phyloP scores from a whole-genome alignment of 495 filamentous ascomycete species.

The Pseudevernia furfuracea region DNA sequence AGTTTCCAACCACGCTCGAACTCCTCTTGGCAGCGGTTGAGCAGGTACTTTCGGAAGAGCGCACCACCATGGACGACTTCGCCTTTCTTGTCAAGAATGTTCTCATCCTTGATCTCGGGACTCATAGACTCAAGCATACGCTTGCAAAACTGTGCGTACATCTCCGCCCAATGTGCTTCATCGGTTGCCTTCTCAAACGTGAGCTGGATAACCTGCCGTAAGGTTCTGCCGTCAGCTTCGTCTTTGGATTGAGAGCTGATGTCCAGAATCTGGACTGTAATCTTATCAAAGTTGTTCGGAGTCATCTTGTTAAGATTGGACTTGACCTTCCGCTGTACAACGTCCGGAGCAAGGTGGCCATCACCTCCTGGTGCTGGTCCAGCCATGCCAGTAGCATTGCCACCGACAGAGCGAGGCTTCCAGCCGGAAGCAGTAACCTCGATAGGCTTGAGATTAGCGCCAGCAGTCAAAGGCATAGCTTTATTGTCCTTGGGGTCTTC shows the following conservation, averaged over 20 bases:
- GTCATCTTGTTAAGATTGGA: conserved; percentile 99
- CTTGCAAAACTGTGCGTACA: conserved; percentile 99
- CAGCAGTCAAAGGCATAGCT: conserved; percentile 80
- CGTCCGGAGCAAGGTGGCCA: conserved; percentile 71
- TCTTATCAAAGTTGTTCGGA: conserved; percentile 96
- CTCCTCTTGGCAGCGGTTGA: conserved; percentile 97
- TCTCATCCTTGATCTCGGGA: conserved; percentile 89
- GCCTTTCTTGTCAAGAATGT: conserved; percentile 75
- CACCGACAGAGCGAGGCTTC: conserved; percentile 73
- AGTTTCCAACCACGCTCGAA: conserved; percentile 98
- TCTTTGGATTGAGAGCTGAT: conserved; percentile 94
- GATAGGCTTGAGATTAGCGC: conserved; percentile 73
- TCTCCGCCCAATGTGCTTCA: conserved; percentile 96
- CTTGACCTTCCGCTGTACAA: conserved; percentile 99
- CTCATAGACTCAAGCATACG: conserved; percentile 95
- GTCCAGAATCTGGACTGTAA: conserved; percentile 82
- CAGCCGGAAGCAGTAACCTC: conserved; percentile 63
- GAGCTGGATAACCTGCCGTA: conserved; percentile 96
- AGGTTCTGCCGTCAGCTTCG: conserved; percentile 85
- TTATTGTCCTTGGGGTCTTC: conserved; percentile 52
- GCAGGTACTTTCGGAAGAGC: conserved; percentile 95
- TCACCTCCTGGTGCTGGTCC: conserved; percentile 49
- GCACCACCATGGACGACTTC: conserved; percentile 84
- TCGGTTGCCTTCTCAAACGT: conserved; percentile 99
- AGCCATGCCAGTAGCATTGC: conserved; percentile 36